Conservation (phyloP, 306 rosid species). For the Cicer yamashitae region DNA sequence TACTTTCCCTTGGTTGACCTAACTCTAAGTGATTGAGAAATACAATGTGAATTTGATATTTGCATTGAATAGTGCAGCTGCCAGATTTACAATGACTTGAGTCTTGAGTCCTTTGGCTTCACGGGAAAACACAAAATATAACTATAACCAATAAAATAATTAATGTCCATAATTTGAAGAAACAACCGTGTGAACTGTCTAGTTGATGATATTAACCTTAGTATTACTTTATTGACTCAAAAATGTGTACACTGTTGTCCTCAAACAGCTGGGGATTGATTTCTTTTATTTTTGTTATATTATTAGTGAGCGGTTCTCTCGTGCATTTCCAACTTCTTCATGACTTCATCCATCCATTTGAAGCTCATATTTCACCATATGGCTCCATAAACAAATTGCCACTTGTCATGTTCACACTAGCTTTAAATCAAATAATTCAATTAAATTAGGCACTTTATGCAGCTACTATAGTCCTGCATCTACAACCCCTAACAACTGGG, state of each 20-base stretch:
- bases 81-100: slow-evolving; percentile 27
- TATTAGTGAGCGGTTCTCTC: slow-evolving; percentile 52
- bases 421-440: background rate
- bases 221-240: slow-evolving; percentile 39
- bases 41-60: no score
- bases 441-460: slow-evolving; percentile 15
- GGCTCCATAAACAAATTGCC: slow-evolving; percentile 49
- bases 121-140: slow-evolving; percentile 48
- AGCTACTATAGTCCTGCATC: slow-evolving; percentile 28
- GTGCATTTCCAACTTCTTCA: slow-evolving; percentile 69
- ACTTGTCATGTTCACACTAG: slow-evolving; percentile 34
- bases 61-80: slow-evolving; percentile 48
- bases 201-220: slow-evolving; percentile 45
- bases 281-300: background rate
- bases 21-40: slow-evolving; percentile 9
- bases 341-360: slow-evolving; percentile 36
- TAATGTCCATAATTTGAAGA: slow-evolving; percentile 33
- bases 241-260: slow-evolving; percentile 45
- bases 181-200: slow-evolving; percentile 47
- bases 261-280: slow-evolving; percentile 52
- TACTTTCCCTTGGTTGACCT: slow-evolving; percentile 21
- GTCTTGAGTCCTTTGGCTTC: slow-evolving; percentile 39
- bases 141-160: slow-evolving; percentile 29
- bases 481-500: background rate
- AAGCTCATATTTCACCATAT: slow-evolving; percentile 59